A percentile compares a stretch with the other conserved stretches of the same genome.
These are phyloP conservation scores for Thelonectria blattea DNA, from an alignment of 2,329 filamentous ascomycete genomes.

Conservation along the genomic window DNA sequence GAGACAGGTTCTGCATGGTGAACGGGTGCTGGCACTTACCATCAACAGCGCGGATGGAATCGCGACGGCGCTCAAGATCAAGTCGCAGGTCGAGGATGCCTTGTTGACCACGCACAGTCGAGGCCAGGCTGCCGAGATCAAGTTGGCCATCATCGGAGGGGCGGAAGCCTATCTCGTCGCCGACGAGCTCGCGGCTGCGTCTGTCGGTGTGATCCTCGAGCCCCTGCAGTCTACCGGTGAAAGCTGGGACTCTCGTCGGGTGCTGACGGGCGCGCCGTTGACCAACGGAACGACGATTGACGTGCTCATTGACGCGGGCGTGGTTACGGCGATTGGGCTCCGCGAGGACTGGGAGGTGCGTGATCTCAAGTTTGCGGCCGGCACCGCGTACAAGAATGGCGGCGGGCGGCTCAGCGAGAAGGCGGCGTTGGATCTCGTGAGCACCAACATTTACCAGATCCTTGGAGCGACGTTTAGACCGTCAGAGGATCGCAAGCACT, in stretches of 20 bases:
- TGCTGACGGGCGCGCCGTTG: constrained; percentile 67
- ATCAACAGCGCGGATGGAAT: constrained; percentile 70
- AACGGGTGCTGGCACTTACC: constrained; percentile 61
- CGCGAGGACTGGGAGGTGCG: constrained; percentile 68
- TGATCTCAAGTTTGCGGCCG: constrained; percentile 65
- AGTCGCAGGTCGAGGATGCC: constrained; percentile 58
- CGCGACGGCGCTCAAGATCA: constrained; percentile 63
- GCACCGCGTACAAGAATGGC: constrained; percentile 64
- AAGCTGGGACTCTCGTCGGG: constrained; percentile 67
- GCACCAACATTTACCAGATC: constrained; percentile 62
- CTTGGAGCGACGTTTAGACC: constrained; percentile 53
- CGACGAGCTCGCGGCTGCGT: constrained; percentile 59
- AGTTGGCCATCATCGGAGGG: constrained; percentile 65
- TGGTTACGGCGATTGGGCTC: constrained; percentile 62
- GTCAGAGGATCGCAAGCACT: constrained; percentile 50
- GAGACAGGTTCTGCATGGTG: constrained; percentile 59
- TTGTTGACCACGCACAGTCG: constrained; percentile 28
- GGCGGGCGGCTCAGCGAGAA: constrained; percentile 58
- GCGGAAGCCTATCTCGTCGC: constrained; percentile 69
- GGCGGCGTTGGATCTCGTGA: constrained; percentile 63
- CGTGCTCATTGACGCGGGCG: constrained; percentile 62
- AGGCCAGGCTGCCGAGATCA: constrained; percentile 44
- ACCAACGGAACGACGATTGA: constrained; percentile 70
- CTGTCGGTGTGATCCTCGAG: constrained; percentile 65
- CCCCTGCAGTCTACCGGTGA: constrained; percentile 62